Base-by-base conservation (phyloP, 2,329 filamentous ascomycete species). In the Cytospora schulzeri region DNA sequence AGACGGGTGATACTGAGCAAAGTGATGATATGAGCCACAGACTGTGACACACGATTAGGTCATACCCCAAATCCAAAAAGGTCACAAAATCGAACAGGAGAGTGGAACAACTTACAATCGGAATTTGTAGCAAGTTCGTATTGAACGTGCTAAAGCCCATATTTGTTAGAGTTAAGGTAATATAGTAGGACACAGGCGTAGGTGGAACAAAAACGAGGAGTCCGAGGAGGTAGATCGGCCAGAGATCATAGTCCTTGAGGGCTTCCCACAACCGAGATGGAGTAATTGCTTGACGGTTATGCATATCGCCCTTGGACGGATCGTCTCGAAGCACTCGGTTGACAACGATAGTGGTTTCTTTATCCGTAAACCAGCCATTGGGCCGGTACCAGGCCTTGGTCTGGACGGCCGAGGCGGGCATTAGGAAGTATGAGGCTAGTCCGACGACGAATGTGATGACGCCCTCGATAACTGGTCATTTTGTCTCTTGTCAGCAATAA, bases 321-420 rank as follows among this genome's bases (percentile, higher is more conserved):
- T 87, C 86, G 63, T 88, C 85, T 8, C 86, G 80, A 24, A 80
- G 72, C 7, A 80, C 74, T 2, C 87, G 79, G 68, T 87, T 88
- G 9, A 87, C 85, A 2, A 87, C 78, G 56, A 88, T 88, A 29
- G 76, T 73, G 45, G 84, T 79, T 69, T 87, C 84, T 19, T 81
- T 80, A 59, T 86, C 83, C 1, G 73, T 82, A 71, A 87, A 88
- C 85, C 85, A 88, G 2, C 82, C 79, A 11, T 80, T 81, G 0
- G 77, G 78, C 0, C 80, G 76, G 67, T 81, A 81, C 79, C 79
- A 81, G 2, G 77, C 77, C 66, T 81, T 81, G 0, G 81, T 84
- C 68, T 83, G 79, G 1, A 79, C 77, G 0, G 76, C 76, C 0
- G 78, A 80, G 1, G 77, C 76, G 0, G 83, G 83, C 79, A 87